Evolutionary conservation across 257 asterid species (phyloP).

Genomic region (Striga asiatica): DNA sequence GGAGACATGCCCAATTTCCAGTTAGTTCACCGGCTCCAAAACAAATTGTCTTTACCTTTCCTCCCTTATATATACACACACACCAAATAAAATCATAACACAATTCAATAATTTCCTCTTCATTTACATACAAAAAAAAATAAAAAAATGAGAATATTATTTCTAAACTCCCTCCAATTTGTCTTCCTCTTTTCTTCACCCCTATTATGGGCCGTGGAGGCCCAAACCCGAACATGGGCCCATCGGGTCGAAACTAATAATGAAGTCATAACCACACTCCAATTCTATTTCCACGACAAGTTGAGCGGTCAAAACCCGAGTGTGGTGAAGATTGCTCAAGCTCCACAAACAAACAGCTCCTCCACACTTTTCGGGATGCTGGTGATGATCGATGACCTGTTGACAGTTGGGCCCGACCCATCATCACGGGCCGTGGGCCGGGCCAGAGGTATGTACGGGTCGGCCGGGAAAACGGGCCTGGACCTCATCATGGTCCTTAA

Average conservation of each 20-base stretch:
- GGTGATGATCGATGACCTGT: slow-evolving; percentile 55
- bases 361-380: slow-evolving; percentile 36
- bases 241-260: slow-evolving; percentile 30
- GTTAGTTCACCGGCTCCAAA: slow-evolving; percentile 17
- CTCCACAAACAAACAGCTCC: slow-evolving; percentile 22
- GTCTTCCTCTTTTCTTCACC: slow-evolving; percentile 2
- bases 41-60: neutral
- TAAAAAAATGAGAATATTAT: slow-evolving; percentile 23
- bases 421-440: slow-evolving; percentile 48
- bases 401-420: slow-evolving; percentile 51
- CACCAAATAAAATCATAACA: too few species aligned
- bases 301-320: slow-evolving; percentile 55
- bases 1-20: neutral
- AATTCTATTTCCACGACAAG: slow-evolving; percentile 66
- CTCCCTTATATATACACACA: neutral
- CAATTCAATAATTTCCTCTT: too few species aligned
- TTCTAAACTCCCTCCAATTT: neutral
- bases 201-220: slow-evolving; percentile 6
- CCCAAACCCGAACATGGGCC: slow-evolving; percentile 32
- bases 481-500: slow-evolving; percentile 55
- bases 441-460: slow-evolving; percentile 75
- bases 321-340: slow-evolving; percentile 37
- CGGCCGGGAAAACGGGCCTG: slow-evolving; percentile 45
- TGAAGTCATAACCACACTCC: slow-evolving; percentile 53
- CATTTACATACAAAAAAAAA: neutral